These are phyloP conservation scores for Paralagenidium karlingii DNA, from an alignment of 352 stramenopile species.

Conservation along the genomic window DNA sequence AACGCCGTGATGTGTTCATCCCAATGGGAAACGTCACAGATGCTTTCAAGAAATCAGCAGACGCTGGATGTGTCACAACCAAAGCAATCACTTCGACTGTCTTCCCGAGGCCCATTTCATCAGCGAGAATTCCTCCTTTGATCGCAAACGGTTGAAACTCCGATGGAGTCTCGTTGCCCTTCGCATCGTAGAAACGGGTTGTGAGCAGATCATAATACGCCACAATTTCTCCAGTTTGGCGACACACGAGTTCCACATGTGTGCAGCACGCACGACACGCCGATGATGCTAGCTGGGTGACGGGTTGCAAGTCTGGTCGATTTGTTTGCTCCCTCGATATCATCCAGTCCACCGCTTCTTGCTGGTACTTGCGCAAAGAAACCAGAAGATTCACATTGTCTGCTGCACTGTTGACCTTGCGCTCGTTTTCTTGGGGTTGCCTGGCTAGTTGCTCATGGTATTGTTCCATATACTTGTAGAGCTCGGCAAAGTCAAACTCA, in stretches of 20 bases:
- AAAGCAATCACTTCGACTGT: conserved; percentile 72
- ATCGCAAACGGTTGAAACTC: conserved; percentile 8
- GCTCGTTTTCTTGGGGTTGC: conserved; percentile 7
- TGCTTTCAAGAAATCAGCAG: not conserved
- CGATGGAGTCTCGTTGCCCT: not conserved
- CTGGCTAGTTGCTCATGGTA: conserved; percentile 19
- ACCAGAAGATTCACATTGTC: conserved; percentile 6
- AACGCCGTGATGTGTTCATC: no score
- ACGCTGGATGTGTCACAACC: conserved; percentile 13
- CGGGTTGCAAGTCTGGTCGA: no score
- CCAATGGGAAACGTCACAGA: not conserved
- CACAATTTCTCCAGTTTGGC: no score
- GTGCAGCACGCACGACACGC: no score
- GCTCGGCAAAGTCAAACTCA: conserved; percentile 37
- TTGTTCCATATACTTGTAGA: conserved; percentile 38
- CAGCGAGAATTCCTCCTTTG: conserved; percentile 82
- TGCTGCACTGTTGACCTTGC: conserved; percentile 5
- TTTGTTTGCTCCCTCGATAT: no score
- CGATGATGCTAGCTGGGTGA: no score
- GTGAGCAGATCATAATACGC: conserved; percentile 7
- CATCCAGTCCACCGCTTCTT: no score
- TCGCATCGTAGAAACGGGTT: conserved; percentile 13
- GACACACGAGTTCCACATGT: no score
- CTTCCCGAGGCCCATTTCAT: conserved; percentile 88
- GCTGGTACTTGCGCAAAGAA: conserved; percentile 1